Evolutionary conservation across 192 early-diverging fungal species (phyloP).

Genomic region (Phlyctochytrium bullatum): DNA sequence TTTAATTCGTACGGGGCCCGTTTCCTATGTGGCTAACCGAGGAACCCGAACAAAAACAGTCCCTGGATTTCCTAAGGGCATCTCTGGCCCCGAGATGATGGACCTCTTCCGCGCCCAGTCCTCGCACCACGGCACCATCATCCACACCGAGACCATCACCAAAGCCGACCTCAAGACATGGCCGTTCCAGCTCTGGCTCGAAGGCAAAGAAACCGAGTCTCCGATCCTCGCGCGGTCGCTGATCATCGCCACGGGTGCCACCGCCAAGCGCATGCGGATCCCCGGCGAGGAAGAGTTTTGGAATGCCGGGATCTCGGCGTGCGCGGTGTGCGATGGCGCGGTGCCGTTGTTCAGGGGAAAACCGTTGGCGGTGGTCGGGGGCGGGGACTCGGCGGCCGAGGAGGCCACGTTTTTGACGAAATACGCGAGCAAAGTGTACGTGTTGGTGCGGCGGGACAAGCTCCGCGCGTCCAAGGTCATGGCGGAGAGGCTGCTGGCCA

Average conservation of each 20-base stretch:
- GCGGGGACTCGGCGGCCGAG: conserved; percentile 67
- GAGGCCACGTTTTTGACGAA: conserved; percentile 96
- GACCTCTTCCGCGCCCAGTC: conserved; percentile 82
- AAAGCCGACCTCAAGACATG: conserved; percentile 79
- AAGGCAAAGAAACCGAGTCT: conserved; percentile 66
- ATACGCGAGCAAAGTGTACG: conserved; percentile 92
- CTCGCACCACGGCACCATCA: conserved; percentile 78
- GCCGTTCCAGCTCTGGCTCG: conserved; percentile 94
- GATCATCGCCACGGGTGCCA: conserved; percentile 96
- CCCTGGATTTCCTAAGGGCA: conserved; percentile 84
- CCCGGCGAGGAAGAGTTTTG: conserved; percentile 91
- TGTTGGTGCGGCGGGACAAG: conserved; percentile 91
- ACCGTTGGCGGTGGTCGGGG: conserved; percentile 92
- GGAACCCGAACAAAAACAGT: conserved; percentile 9
- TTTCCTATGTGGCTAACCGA: neutral
- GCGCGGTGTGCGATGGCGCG: conserved; percentile 98
- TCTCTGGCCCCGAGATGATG: conserved; percentile 86
- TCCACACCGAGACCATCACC: conserved; percentile 89
- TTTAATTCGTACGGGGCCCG: no score
- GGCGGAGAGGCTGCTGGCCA: conserved; percentile 77
- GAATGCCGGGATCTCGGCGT: conserved; percentile 99
- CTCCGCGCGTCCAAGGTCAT: conserved; percentile 97
- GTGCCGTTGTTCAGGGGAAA: conserved; percentile 97
- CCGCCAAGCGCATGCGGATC: conserved; percentile 86
- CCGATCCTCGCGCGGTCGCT: conserved; percentile 75